Base-by-base conservation (phyloP, 805 yeast genomes). In the Candida gorgasii region DNA sequence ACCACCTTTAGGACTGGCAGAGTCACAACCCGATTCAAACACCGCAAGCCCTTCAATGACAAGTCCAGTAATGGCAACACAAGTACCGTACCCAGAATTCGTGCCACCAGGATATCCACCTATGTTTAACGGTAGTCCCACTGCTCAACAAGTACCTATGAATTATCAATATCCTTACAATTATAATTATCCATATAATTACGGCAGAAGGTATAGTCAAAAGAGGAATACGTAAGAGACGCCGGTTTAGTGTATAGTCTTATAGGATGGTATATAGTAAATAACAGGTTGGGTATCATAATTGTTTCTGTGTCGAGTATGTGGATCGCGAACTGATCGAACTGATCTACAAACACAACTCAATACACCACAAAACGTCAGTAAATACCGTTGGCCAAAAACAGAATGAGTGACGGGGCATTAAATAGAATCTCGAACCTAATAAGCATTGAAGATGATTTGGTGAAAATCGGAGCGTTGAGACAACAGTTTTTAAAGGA, bases 401-500 rank as follows among this genome's bases (percentile, higher is more conserved):
- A n/a, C n/a, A n/a, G n/a, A n/a, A 69, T 69, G 75, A 61, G 66
- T 46, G 73, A 67, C 31, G 65, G 67, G 5, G 72, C 75, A 6
- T 57, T 70, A 26, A 59, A 69, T 8, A 57, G 71, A 37, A 64
- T 71, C 24, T 62, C 70, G 20, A 61, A 64, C 42, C 55, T 71
- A 33, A 64, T 71, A 39, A 66, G 67, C 50, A 60, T 61, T 15
- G 75, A 71, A 47, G 76, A 71, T 50, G 89, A 85, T 44, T 62
- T 84, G 29, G 76, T 71, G 39, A 79, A 76, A 43, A 72, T 84
- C 5, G 62, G 68, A 8, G 62, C 69, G 7, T 61, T 85, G 20
- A 76, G 75, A 42, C 78, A 74, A 40, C 84, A 80, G 45, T 62
- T 85, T 36, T 46, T 59, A 5, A 82, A 82, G 49, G 96, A 92